These are phyloP conservation scores for Botrytis deweyae DNA, from an alignment of 2,329 filamentous ascomycete genomes.

Conservation along the genomic window DNA sequence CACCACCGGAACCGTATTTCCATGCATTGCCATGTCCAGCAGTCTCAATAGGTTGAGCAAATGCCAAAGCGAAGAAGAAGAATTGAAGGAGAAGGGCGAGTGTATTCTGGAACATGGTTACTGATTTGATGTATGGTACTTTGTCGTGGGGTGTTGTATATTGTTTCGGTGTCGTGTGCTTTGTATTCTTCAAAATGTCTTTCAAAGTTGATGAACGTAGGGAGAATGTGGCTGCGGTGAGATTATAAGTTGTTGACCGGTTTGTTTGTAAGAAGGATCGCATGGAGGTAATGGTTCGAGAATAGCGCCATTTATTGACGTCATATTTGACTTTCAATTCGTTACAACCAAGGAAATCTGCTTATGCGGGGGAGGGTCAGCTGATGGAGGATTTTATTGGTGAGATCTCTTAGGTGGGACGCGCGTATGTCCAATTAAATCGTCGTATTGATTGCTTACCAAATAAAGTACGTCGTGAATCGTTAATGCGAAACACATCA, in stretches of 20 bases:
- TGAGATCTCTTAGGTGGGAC: background rate
- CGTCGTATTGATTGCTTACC: background rate
- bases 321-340: background rate
- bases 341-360: slow-evolving; percentile 1
- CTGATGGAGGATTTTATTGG: background rate
- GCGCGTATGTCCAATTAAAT: background rate
- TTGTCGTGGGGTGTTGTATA: no score
- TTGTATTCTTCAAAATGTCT: background rate
- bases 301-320: slow-evolving; percentile 6
- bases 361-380: background rate
- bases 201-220: background rate
- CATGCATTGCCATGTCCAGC: slow-evolving; percentile 47
- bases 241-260: slow-evolving; percentile 2
- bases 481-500: background rate
- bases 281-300: background rate
- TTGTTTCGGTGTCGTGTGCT: background rate
- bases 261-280: background rate
- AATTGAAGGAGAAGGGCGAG: slow-evolving; percentile 52
- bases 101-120: slow-evolving; percentile 24
- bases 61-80: slow-evolving; percentile 49
- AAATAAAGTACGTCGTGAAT: background rate
- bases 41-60: slow-evolving; percentile 44
- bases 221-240: background rate
- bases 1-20: slow-evolving; percentile 61
- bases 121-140: background rate